These are phyloP conservation scores for Solanum hybrid DNA, from an alignment of 305 asterid genomes.

Conservation along the genomic window DNA sequence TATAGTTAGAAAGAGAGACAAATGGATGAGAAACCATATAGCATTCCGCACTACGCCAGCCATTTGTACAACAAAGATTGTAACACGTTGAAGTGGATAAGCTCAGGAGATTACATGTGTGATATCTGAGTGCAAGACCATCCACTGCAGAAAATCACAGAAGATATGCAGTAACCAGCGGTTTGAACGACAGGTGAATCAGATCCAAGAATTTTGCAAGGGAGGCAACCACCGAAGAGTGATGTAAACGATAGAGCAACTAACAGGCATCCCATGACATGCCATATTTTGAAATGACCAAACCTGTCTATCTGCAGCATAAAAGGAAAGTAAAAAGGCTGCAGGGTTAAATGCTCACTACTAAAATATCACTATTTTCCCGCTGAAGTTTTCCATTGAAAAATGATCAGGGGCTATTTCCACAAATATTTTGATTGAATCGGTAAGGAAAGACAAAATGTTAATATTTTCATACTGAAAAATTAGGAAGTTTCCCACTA, in stretches of 20 bases:
- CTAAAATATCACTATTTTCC: background rate
- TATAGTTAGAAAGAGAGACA: background rate
- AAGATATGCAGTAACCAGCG: constrained; percentile 3
- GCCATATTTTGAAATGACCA: constrained; percentile 11
- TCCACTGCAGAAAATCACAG: background rate
- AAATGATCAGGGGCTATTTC: background rate
- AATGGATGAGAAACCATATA: background rate
- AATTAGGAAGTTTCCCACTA: background rate
- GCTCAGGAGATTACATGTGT: background rate
- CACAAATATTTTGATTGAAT: background rate
- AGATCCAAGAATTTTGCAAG: constrained; percentile 2
- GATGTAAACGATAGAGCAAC: constrained; percentile 7
- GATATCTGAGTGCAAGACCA: constrained; percentile 13
- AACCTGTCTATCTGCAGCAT: constrained; percentile 3
- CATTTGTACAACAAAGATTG: background rate
- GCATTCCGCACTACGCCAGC: background rate
- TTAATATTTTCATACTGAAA: background rate
- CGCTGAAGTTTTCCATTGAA: background rate
- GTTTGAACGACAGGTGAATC: constrained; percentile 3
- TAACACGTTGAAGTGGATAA: background rate
- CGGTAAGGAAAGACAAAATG: background rate
- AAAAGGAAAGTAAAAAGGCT: background rate
- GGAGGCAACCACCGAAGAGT: constrained; percentile 9
- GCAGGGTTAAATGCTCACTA: background rate
- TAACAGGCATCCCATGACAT: constrained; percentile 5